Conservation (phyloP, 1,284 basidiomycete genomes). For the Melampsora larici-populina region DNA sequence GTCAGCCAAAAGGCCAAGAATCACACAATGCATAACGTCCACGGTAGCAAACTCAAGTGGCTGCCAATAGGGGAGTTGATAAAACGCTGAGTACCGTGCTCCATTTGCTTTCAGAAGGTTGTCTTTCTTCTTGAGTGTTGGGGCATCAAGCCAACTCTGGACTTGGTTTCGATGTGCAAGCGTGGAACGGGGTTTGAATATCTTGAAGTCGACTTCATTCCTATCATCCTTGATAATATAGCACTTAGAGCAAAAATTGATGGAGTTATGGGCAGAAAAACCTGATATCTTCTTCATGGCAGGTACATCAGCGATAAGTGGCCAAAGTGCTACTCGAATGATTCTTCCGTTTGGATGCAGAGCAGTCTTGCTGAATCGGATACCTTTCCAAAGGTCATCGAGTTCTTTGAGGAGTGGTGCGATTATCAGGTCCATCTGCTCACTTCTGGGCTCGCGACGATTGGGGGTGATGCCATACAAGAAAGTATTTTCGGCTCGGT, state of each 20-base stretch:
- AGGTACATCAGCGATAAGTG: conserved; percentile 13
- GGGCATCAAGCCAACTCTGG: neutral
- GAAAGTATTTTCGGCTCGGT: no score
- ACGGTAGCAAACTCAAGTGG: no score
- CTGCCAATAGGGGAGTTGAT: no score
- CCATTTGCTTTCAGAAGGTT: neutral
- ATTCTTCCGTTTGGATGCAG: conserved; percentile 2
- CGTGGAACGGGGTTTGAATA: neutral
- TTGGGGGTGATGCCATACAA: no score
- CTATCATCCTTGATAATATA: neutral
- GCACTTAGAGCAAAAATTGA: conserved; percentile 4
- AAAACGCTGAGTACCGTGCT: no score
- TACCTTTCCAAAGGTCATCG: conserved; percentile 48
- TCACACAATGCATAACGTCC: neutral
- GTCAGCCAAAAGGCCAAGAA: conserved; percentile 12
- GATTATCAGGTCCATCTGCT: conserved; percentile 52
- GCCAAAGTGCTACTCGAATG: conserved; percentile 3
- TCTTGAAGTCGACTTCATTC: neutral
- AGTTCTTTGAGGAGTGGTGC: conserved; percentile 52
- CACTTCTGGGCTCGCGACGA: no score
- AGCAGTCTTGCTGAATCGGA: conserved; percentile 10
- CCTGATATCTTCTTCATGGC: conserved; percentile 24
- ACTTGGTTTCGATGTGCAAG: neutral
- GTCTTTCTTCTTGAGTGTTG: neutral
- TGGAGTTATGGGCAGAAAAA: conserved; percentile 3